Base-by-base conservation (phyloP, 2,329 filamentous ascomycete species). In the Raffaelea albimanens region DNA sequence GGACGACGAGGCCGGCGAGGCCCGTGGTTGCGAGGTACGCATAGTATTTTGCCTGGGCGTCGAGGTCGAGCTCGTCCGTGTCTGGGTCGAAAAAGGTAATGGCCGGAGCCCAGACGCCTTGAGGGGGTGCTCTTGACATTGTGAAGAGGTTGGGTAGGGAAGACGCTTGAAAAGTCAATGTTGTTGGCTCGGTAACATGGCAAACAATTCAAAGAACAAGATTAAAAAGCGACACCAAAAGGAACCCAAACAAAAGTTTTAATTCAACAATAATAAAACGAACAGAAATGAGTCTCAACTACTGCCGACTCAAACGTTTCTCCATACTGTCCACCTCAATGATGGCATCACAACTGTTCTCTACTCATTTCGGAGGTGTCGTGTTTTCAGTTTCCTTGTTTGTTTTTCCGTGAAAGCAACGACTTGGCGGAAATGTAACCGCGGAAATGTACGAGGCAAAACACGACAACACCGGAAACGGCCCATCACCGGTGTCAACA, bases 31-130 rank as follows among this genome's bases (percentile, higher is more conserved):
- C 56, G 3, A 64, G 60, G 52, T 63, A 57, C 7, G 49, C 40
- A 39, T 58, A 64, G 52, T 62, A 63, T 18, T 47, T 51, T 14
- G 54, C 52, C 45, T 64, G 61, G 34, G 55, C 50, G 1, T 55
- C 50, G 14, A 61, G 52, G 44, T 61, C 55, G 44, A 64, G 52
- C 13, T 11, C 48, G 53, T 64, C 60, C 5, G 58, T 58, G 2
- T 47, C 52, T 1, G 59, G 60, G 49, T 62, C 51, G 47, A 63
- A 63, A 34, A 64, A 52, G 16, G 61, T 64, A 5, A 64, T 56
- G 29, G 61, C 58, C 8, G 62, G 61, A 33, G 53, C 56, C 61
- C 61, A 64, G 47, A 64, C 55, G 47, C 60, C 61, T 2, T 54
- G 49, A 21, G 58, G 53, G 34, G 61, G 61, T 7, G 58, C 52